Conservation (phyloP, 2,329 filamentous ascomycete species). For the Pseudogymnoascus sp. region DNA sequence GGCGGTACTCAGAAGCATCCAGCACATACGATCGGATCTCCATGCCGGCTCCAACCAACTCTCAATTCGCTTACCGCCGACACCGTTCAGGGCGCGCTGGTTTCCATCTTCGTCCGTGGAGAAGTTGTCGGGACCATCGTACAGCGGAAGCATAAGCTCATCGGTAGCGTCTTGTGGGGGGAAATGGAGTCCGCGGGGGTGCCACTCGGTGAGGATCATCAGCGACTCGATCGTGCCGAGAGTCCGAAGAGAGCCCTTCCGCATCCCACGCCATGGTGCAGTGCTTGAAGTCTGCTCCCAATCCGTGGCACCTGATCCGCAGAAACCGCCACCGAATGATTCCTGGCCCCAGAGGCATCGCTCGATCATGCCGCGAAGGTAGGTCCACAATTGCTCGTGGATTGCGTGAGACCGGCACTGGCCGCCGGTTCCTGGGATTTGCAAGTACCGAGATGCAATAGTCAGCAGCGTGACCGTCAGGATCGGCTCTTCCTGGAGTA, state of each 20-base stretch:
- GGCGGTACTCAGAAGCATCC: slow-evolving; percentile 91
- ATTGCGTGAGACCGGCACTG: slow-evolving; percentile 81
- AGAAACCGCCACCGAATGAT: slow-evolving; percentile 84
- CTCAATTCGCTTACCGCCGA: slow-evolving; percentile 78
- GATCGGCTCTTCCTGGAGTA: slow-evolving; percentile 87
- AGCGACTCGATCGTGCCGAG: slow-evolving; percentile 90
- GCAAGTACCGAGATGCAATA: slow-evolving; percentile 79
- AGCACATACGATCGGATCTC: slow-evolving; percentile 91
- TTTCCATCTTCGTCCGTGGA: slow-evolving; percentile 37
- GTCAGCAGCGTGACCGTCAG: slow-evolving; percentile 85
- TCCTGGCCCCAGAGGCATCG: slow-evolving; percentile 93
- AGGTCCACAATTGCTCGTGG: slow-evolving; percentile 91
- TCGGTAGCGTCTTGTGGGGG: slow-evolving; percentile 70
- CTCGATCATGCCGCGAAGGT: slow-evolving; percentile 90
- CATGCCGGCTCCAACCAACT: slow-evolving; percentile 96
- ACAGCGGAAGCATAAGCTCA: slow-evolving; percentile 54
- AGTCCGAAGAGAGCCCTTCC: slow-evolving; percentile 74
- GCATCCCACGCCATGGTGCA: slow-evolving; percentile 59
- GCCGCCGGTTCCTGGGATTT: slow-evolving; percentile 69
- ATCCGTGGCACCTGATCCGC: slow-evolving; percentile 55
- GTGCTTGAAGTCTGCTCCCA: slow-evolving; percentile 57
- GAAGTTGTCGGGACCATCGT: slow-evolving; percentile 37
- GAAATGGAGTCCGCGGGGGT: slow-evolving; percentile 88
- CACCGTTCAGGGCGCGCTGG: slow-evolving; percentile 41
- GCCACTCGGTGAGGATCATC: slow-evolving; percentile 93